Evolutionary conservation across 768 basidiomycete genomes (phyloP).

Genomic region (Phlebiopsis gigantea): DNA sequence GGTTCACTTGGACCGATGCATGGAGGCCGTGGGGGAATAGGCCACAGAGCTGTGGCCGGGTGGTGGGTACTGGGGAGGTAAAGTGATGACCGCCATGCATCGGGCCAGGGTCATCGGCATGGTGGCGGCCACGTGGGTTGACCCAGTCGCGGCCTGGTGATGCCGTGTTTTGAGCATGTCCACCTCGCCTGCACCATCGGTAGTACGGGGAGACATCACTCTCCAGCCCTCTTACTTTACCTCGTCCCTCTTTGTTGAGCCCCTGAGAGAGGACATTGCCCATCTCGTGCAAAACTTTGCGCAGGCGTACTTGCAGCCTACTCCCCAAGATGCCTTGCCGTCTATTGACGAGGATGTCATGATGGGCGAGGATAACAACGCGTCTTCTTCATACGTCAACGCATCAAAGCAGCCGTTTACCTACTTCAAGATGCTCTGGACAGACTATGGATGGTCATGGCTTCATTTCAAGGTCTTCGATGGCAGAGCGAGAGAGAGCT

Average conservation of each 20-base stretch:
- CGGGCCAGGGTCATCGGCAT: background rate
- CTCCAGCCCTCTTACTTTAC: slow-evolving; percentile 77
- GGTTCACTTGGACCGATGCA: background rate
- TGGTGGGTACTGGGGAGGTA: background rate
- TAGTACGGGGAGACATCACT: slow-evolving; percentile 52
- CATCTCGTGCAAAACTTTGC: slow-evolving; percentile 47
- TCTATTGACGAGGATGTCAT: background rate
- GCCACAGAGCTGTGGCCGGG: too few species aligned
- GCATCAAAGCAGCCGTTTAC: slow-evolving; percentile 43
- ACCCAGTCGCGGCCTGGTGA: background rate
- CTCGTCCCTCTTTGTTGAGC: slow-evolving; percentile 64
- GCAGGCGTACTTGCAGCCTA: slow-evolving; percentile 36
- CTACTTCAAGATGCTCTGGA: slow-evolving; percentile 71
- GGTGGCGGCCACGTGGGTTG: slow-evolving; percentile 3
- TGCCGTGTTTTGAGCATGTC: slow-evolving; percentile 27
- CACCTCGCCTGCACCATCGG: slow-evolving; percentile 49
- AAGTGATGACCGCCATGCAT: background rate
- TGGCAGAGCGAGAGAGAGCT: slow-evolving; percentile 54
- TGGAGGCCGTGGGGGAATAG: too few species aligned
- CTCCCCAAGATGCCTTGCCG: background rate
- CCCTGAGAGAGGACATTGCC: slow-evolving; percentile 60
- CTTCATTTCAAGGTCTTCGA: slow-evolving; percentile 74
- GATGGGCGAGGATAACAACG: background rate
- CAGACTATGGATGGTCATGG: slow-evolving; percentile 64
- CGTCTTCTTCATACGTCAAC: background rate